A percentile compares a stretch with the other conserved stretches of the same genome.
phyloP scores from a whole-genome alignment of 1,284 basidiomycete species.

The Inonotus hispidus region DNA sequence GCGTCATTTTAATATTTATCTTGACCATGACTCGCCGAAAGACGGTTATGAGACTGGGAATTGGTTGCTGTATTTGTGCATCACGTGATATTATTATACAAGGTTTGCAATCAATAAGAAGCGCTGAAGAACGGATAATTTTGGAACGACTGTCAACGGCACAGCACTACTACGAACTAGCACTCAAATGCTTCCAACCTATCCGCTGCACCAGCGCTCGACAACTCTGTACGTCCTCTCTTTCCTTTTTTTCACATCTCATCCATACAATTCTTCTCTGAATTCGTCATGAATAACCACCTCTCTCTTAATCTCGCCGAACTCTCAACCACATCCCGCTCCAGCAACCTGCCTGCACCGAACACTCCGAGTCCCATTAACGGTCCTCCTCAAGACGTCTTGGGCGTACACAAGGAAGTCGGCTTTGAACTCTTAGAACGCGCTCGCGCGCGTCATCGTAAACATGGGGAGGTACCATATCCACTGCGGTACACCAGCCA shows the following conservation, averaged over 20 bases:
- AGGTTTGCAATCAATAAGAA: not conserved
- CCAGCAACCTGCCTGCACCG: slow-evolving; percentile 7
- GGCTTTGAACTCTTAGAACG: slow-evolving; percentile 37
- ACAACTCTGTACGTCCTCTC: not conserved
- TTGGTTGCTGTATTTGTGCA: not conserved
- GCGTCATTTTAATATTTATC: not conserved
- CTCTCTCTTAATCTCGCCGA: slow-evolving; percentile 19
- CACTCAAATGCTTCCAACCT: not conserved
- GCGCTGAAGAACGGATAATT: not conserved
- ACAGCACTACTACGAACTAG: not conserved
- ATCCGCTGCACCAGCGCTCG: not conserved
- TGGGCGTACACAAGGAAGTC: slow-evolving; percentile 38
- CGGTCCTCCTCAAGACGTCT: slow-evolving; percentile 8
- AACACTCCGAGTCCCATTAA: slow-evolving; percentile 13
- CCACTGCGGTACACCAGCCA: slow-evolving; percentile 46
- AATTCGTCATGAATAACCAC: slow-evolving; percentile 26
- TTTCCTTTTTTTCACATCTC: not conserved
- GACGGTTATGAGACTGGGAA: not conserved
- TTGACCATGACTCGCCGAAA: not conserved
- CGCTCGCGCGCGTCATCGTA: slow-evolving; percentile 37
- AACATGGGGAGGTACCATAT: slow-evolving; percentile 44
- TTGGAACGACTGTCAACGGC: not conserved
- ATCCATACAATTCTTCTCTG: not conserved
- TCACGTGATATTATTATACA: not conserved
- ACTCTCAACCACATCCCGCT: slow-evolving; percentile 11